phyloP scores from a whole-genome alignment of 108 stramenopile species.

The Aurantiochytrium sp. region DNA sequence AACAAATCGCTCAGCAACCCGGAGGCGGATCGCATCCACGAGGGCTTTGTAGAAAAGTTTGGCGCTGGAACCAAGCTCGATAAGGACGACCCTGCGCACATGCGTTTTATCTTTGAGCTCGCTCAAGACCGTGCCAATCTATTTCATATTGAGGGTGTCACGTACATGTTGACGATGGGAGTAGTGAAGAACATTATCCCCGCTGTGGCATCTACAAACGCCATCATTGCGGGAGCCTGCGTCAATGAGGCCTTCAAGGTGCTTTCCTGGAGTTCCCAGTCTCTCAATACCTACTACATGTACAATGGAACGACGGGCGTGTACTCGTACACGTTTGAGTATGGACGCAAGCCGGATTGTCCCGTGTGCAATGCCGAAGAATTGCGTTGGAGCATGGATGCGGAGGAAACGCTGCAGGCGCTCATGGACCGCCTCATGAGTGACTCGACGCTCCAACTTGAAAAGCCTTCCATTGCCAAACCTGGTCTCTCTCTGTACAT shows the following conservation, averaged over 20 bases:
- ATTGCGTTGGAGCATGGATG: constrained; percentile 48
- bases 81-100: constrained; percentile 84
- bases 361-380: constrained; percentile 67
- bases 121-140: constrained; percentile 71
- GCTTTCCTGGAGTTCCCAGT: constrained; percentile 78
- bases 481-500: constrained; percentile 74
- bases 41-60: constrained; percentile 12
- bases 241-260: constrained; percentile 90
- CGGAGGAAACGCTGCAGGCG: constrained; percentile 55
- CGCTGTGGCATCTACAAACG: constrained; percentile 99
- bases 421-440: constrained; percentile 60
- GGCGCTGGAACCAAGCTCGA: constrained; percentile 50
- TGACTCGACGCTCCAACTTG: constrained; percentile 68
- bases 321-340: constrained; percentile 78
- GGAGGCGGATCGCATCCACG: neutral
- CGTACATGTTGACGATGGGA: constrained; percentile 84
- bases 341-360: constrained; percentile 75
- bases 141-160: constrained; percentile 76
- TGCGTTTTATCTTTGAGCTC: constrained; percentile 86
- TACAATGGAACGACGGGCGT: constrained; percentile 64
- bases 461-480: constrained; percentile 70
- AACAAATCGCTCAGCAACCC: neutral
- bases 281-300: constrained; percentile 73
- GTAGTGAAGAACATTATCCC: constrained; percentile 99
- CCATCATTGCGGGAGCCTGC: constrained; percentile 89